Conservation (phyloP, 140 eudicot species). For the Ambrosia hybrid region DNA sequence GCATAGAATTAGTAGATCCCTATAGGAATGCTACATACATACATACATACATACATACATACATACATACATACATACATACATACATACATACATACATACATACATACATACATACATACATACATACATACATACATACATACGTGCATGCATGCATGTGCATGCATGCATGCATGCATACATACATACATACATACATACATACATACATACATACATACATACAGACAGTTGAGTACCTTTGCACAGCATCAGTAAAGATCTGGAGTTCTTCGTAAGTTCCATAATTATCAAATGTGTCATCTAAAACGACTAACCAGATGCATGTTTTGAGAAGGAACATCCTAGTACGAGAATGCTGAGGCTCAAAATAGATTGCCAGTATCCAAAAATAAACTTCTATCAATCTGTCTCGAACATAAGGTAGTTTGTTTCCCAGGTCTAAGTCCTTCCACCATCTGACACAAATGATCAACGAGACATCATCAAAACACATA, state of each 20-base stretch:
- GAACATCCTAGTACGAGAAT: constrained; percentile 5
- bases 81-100: too few species aligned
- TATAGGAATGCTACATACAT: too few species aligned
- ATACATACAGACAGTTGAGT: background rate
- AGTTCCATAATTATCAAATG: constrained; percentile 21
- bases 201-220: too few species aligned
- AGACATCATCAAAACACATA: background rate
- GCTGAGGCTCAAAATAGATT: constrained; percentile 20
- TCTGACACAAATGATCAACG: background rate
- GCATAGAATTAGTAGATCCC: too few species aligned
- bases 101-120: too few species aligned
- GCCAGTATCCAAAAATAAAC: constrained; percentile 14
- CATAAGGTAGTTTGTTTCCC: constrained; percentile 2
- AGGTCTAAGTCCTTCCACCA: constrained; percentile 25
- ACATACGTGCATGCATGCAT: too few species aligned
- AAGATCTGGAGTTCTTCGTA: constrained; percentile 13
- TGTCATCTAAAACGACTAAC: constrained; percentile 18
- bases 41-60: too few species aligned
- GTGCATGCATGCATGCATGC: too few species aligned
- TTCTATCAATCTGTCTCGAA: constrained; percentile 22
- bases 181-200: too few species aligned
- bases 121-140: too few species aligned
- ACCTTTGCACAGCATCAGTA: constrained; percentile 14
- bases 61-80: too few species aligned
- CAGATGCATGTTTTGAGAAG: constrained; percentile 12